Evolutionary conservation across 768 basidiomycete genomes (phyloP), one percentile per base, ranked within the genome.

Genomic region (Naganishia vaughanmartiniae): DNA sequence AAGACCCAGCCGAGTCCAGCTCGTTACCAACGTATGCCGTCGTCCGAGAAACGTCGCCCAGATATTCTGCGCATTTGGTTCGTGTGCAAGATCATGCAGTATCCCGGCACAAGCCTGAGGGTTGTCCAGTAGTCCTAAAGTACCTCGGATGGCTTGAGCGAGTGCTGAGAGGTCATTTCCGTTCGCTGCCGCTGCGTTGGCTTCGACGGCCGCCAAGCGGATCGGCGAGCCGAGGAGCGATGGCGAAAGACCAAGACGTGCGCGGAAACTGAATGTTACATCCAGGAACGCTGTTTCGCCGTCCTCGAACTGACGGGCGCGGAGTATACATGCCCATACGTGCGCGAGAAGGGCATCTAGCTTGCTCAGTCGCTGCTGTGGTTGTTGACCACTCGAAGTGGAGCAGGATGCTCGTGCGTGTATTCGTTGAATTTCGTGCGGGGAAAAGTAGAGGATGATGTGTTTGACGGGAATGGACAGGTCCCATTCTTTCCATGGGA

Each of bases 401-500:
- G 4, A 14, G 10, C 11, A 46, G 10, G 48, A 60, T 2, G 34
- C 69, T n/a, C 21, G 26, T 5, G 19, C 36, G 31, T 67, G 54
- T n/a, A 70, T 70, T 34, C n/a, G 21, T 4, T 55, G 31, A 34
- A 70, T 54, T 42, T 70, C 69, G 11, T 51, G 21, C 11, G 60
- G n/a, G 39, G 60, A 65, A 33, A 70, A 70, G 39, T 54, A 26
- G 26, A 70, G n/a, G 53, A 70, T 60, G n/a, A 34, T 65, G 60
- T 70, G 69, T 31, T 30, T 26, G 2, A 70, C 60, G 28, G 69
- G 69, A 12, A 28, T 17, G 19, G 26, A 17, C 51, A 53, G 36
- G 60, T 70, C 60, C 69, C 69, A 70, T 55, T 65, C 69, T n/a
- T 28, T 46, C 69, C 69, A 70, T 28, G 69, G 69, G 46, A 70